Evolutionary conservation across 192 early-diverging fungal species (phyloP).

Genomic region (Gryganskiella cystojenkinii): DNA sequence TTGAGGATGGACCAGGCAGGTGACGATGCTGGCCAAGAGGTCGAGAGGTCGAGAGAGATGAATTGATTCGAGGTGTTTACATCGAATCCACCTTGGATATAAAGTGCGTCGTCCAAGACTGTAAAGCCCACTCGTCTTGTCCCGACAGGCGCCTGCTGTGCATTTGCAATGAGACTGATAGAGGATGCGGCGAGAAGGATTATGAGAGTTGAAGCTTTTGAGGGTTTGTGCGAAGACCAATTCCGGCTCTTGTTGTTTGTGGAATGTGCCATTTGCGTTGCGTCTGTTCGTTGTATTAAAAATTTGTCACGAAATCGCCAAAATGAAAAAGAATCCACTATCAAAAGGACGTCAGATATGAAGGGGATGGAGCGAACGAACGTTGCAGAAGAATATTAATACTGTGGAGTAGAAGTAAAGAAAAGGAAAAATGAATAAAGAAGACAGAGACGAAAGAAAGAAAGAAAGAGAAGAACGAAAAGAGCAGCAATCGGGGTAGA

Average conservation of each 20-base stretch:
- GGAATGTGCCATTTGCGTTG: not conserved
- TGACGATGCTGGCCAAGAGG: slow-evolving; percentile 14
- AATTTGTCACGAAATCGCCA: too few species aligned
- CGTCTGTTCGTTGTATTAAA: not conserved
- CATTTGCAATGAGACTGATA: too few species aligned
- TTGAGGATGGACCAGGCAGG: slow-evolving; percentile 20
- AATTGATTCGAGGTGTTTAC: slow-evolving; percentile 12
- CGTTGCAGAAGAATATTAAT: not conserved
- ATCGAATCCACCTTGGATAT: slow-evolving; percentile 44
- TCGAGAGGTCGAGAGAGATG: slow-evolving; percentile 32
- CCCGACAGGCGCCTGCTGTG: slow-evolving; percentile 13
- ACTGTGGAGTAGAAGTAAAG: not conserved
- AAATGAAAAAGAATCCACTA: too few species aligned
- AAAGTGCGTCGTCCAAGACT: slow-evolving; percentile 25
- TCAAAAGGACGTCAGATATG: not conserved
- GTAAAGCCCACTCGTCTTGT: slow-evolving; percentile 39
- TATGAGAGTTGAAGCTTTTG: not conserved
- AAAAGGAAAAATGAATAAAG: not conserved
- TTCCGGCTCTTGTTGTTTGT: not conserved
- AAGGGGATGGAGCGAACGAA: not conserved
- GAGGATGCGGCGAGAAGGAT: too few species aligned
- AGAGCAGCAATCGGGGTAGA: not conserved
- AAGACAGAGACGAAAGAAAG: not conserved
- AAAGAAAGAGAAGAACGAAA: not conserved
- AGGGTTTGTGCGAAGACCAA: too few species aligned